Evolutionary conservation across 2,329 filamentous ascomycete species (phyloP).

Genomic region (Arthrobotrys megalospora): DNA sequence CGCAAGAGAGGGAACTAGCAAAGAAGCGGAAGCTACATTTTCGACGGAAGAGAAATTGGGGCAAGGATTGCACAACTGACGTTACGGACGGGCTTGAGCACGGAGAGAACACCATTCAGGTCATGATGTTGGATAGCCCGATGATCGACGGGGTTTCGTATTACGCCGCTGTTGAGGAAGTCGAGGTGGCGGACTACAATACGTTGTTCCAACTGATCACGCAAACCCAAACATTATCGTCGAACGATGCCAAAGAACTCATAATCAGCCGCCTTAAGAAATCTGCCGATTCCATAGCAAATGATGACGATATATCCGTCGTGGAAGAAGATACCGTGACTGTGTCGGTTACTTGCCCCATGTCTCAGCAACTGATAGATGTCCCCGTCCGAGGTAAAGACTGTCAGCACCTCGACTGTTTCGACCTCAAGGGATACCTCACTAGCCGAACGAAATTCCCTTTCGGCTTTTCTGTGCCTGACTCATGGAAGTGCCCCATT

Average conservation of each 20-base stretch:
- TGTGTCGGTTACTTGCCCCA: slow-evolving; percentile 70
- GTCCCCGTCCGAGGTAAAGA: slow-evolving; percentile 78
- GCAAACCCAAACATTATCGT: slow-evolving; percentile 15
- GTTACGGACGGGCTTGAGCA: slow-evolving; percentile 74
- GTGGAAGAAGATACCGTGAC: slow-evolving; percentile 68
- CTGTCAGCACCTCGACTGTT: slow-evolving; percentile 88
- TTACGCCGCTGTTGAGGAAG: slow-evolving; percentile 50
- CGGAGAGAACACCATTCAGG: slow-evolving; percentile 76
- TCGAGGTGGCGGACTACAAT: slow-evolving; percentile 65
- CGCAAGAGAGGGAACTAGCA: slow-evolving; percentile 77
- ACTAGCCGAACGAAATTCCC: slow-evolving; percentile 73
- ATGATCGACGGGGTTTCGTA: slow-evolving; percentile 29
- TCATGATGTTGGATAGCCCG: slow-evolving; percentile 69
- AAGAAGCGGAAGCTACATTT: slow-evolving; percentile 71
- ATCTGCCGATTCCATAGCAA: slow-evolving; percentile 65
- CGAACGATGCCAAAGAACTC: slow-evolving; percentile 4
- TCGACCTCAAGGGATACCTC: slow-evolving; percentile 88
- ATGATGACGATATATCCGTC: slow-evolving; percentile 76
- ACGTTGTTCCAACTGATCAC: slow-evolving; percentile 66
- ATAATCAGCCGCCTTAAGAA: slow-evolving; percentile 69
- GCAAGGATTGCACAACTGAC: slow-evolving; percentile 82
- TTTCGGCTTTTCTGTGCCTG: slow-evolving; percentile 67
- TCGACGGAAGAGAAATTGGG: slow-evolving; percentile 79
- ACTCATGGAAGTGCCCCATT: slow-evolving; percentile 89
- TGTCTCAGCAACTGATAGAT: slow-evolving; percentile 73